phyloP scores from a whole-genome alignment of 2,329 filamentous ascomycete species.

The Penicillium digitatum region DNA sequence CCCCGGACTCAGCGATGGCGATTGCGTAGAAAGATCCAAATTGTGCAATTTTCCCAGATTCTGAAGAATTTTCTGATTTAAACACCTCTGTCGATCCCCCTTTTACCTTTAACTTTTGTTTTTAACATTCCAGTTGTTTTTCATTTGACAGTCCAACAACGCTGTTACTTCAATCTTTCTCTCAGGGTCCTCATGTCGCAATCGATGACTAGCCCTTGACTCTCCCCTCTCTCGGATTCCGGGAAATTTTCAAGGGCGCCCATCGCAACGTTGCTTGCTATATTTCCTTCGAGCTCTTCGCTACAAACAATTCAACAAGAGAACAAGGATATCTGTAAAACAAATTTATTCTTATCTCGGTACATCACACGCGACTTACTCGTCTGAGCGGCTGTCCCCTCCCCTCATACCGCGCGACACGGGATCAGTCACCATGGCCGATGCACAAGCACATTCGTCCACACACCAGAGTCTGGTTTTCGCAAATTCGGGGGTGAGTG shows the following conservation, averaged over 20 bases:
- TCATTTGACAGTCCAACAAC: not conserved
- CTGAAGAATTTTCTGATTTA: not conserved
- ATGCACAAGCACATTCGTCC: constrained; percentile 10
- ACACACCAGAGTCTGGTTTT: not conserved
- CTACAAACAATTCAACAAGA: not conserved
- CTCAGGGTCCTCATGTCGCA: not conserved
- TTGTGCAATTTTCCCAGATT: constrained; percentile 2
- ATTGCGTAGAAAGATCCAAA: not conserved
- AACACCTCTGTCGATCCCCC: not conserved
- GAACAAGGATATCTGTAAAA: not conserved
- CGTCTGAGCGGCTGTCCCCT: not conserved
- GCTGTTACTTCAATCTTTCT: not conserved
- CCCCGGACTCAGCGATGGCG: constrained; percentile 4
- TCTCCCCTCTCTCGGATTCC: not conserved
- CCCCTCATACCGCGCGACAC: not conserved
- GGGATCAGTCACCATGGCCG: not conserved
- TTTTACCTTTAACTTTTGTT: not conserved
- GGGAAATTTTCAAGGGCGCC: not conserved
- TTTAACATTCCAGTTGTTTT: not conserved
- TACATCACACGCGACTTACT: not conserved
- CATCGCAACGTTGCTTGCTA: not conserved
- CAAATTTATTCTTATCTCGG: not conserved
- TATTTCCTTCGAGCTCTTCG: not conserved
- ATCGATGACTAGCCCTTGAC: not conserved
- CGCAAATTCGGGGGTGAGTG: constrained; percentile 16